Evolutionary conservation across 352 stramenopile genomes (phyloP), one percentile per base, ranked within the genome.

Genomic region (Globisporangium radiosum): DNA sequence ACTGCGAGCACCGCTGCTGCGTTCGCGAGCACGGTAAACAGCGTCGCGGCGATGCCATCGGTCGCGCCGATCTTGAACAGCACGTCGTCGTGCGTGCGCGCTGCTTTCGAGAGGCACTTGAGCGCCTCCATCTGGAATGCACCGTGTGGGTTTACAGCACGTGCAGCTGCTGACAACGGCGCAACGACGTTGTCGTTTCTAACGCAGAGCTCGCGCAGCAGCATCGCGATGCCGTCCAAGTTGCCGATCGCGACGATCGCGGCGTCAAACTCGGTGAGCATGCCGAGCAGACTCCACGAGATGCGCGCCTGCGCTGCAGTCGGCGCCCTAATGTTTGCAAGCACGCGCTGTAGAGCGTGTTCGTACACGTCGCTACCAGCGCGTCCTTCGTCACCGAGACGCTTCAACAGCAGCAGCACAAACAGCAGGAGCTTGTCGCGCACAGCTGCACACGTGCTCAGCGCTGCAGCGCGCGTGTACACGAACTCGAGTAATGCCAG

Each of bases 191-290:
- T 44, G 40, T 44, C 40, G 11, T 62, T 58, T 33, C 25, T 3
- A 36, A 59, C 64, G 9, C 67, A 72, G 25, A 78, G 83, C 56
- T 85, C 72, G 9, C 71, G 73, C 19, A 90, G 68, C 7, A 90
- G 62, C n/a, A 72, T 70, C 19, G 70, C 65, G 38, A 86, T 72
- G 5, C 69, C 78, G 45, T 87, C 78, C 7, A 88, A 72, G 19
- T 87, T 87, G 57, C 87, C 87, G 11, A 90, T 70, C 1, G 74
- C 64, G 5, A 74, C 72, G 54, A 88, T 81, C 2, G 80, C 74
- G 9, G 76, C 65, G 49, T 88, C 74, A 14, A 86, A 61, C 51
- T 85, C 74, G 0, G 69, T 74, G 7, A 90, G 68, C 42, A 83
- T 72, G 1, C 72, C 66, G 0, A 90, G 59, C 0, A 88, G 57